Conservation (phyloP, 179 eudicot genomes). For the Heliamphora ciliata region DNA sequence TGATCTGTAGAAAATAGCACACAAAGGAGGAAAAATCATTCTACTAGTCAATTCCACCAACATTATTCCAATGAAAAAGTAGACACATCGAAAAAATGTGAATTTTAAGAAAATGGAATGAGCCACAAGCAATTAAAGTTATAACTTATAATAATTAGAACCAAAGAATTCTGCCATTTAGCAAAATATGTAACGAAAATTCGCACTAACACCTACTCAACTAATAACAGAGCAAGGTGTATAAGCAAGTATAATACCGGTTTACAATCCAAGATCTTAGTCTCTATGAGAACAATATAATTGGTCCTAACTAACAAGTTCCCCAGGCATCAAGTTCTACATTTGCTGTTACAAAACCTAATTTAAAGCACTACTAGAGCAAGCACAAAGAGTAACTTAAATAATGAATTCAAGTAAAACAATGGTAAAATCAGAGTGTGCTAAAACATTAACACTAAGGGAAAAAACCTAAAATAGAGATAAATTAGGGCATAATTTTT, state of each 20-base stretch:
- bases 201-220: neutral
- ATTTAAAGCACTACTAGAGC: neutral
- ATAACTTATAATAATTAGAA: neutral
- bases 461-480: too few species aligned
- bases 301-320: neutral
- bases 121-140: neutral
- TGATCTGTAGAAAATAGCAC: slow-evolving; percentile 47
- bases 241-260: neutral
- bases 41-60: neutral
- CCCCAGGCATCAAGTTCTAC: neutral
- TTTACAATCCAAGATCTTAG: neutral
- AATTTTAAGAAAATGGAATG: neutral
- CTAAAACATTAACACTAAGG: too few species aligned
- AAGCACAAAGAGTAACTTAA: neutral
- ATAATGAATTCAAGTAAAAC: too few species aligned
- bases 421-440: too few species aligned
- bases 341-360: neutral
- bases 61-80: neutral
- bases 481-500: too few species aligned
- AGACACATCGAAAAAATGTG: neutral
- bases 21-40: neutral
- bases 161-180: neutral
- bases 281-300: neutral
- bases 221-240: neutral
- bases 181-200: neutral